Evolutionary conservation across 2,329 filamentous ascomycete genomes (phyloP).

Genomic region (Aspergillus sp.): DNA sequence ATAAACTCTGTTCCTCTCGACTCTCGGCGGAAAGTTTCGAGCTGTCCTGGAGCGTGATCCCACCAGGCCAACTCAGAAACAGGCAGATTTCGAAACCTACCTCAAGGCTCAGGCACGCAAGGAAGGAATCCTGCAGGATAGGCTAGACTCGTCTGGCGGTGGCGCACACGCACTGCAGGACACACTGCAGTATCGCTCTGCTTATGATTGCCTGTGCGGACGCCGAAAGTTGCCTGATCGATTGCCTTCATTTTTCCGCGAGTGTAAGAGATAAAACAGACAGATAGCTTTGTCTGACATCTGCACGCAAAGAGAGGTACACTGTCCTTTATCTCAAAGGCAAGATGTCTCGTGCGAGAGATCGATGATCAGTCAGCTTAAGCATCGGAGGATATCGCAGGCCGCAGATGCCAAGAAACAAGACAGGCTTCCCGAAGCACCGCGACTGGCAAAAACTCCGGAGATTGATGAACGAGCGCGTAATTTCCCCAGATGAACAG

Average conservation of each 20-base stretch:
- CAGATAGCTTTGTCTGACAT: not conserved
- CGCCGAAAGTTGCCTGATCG: not conserved
- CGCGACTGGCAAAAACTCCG: not conserved
- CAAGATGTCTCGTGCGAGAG: not conserved
- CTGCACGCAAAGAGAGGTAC: not conserved
- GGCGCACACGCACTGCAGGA: not conserved
- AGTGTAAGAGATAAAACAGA: not conserved
- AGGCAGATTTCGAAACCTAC: not conserved
- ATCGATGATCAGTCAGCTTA: not conserved
- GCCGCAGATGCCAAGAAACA: conserved; percentile 3
- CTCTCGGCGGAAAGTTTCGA: not conserved
- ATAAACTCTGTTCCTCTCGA: not conserved
- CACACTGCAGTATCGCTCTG: not conserved
- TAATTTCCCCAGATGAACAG: not conserved
- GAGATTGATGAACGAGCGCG: not conserved
- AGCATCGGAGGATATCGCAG: not conserved
- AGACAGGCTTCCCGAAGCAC: conserved; percentile 2
- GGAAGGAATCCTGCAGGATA: not conserved
- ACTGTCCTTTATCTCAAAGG: not conserved
- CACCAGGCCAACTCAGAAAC: no score
- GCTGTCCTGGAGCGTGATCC: no score
- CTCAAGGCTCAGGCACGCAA: not conserved
- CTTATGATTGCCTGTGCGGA: not conserved
- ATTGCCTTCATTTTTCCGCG: not conserved
- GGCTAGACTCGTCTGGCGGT: not conserved